phyloP scores from a whole-genome alignment of 164 flowering plant genomes.

The Sedum album region DNA sequence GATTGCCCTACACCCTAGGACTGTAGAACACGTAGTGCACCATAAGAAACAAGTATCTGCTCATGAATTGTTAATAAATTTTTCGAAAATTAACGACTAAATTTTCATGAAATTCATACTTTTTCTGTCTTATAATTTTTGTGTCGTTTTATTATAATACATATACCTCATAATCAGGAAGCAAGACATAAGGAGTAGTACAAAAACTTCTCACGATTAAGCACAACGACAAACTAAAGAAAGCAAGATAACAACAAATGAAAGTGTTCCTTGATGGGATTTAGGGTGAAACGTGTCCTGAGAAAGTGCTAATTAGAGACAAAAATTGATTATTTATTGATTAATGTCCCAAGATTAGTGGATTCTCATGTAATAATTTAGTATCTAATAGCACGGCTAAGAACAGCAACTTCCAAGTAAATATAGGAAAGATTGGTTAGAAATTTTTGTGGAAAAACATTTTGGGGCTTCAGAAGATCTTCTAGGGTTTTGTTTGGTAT shows the following conservation, averaged over 20 bases:
- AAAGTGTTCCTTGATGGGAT: background rate
- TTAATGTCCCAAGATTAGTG: background rate
- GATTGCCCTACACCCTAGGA: too few relatives aligned
- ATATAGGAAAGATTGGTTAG: background rate
- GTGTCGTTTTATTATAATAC: too few relatives aligned
- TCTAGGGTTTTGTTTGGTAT: background rate
- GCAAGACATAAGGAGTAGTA: background rate
- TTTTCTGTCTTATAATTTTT: too few relatives aligned
- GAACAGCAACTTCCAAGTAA: background rate
- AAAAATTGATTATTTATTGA: background rate
- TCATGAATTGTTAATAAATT: too few relatives aligned
- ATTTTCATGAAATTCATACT: too few relatives aligned
- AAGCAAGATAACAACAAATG: background rate
- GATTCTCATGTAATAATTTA: background rate
- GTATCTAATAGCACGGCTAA: too few relatives aligned
- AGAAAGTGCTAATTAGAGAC: background rate
- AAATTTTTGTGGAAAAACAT: background rate
- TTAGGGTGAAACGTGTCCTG: conserved; percentile 5
- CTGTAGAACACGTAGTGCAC: too few relatives aligned
- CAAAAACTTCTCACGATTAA: background rate
- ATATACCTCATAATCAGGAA: too few relatives aligned
- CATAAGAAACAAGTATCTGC: too few relatives aligned
- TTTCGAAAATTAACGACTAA: too few relatives aligned
- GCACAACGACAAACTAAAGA: background rate
- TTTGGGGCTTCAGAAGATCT: background rate